Base-by-base conservation (phyloP, 768 basidiomycete genomes). In the Trametes cubensis region DNA sequence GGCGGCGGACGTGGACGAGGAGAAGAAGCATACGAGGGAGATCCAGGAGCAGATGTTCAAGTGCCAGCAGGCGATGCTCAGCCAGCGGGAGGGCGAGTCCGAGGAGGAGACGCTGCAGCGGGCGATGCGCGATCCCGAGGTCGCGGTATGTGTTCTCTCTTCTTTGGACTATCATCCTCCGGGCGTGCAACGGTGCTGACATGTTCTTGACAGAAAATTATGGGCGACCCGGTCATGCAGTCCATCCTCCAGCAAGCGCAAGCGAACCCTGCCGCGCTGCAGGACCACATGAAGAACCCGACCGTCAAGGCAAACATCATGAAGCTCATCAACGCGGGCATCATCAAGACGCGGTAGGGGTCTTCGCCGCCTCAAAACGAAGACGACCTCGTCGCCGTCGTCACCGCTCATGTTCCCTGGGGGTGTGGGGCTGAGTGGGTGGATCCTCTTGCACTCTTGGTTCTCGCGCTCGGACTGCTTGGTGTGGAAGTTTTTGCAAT, bases 121-220 rank as follows among this genome's bases (percentile, higher is more conserved):
- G 53, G 97, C 96, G 8, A 97, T 98, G 95, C 84, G 94, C 56
- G 97, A 99, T 79, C 97, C 97, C 14, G 97, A 97, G 77, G 83
- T 98, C 55, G 92, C 90, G 66, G 90, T 93, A 78, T 68, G 90
- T 82, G 14, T 28, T n/a, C 20, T 51, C 2, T 51, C 23, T 41
- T 18, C 30, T 49, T 15, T 28, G n/a, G n/a, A n/a, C n/a, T n/a
- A n/a, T 25, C 23, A 40, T 34, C 10, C 14, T 3, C 14, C 4
- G 14, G 28, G 15, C 53, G 25, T 53, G 30, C 46, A 23, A 15
- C 6, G 39, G 6, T 14, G 21, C 55, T 6, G 28, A 7, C 23
- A 1, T 30, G 3, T 2, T 44, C 34, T 2, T 52, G 25, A 23
- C 71, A 95, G 90, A 73, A 77, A 58, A 94, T 95, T 70, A 94